Conservation (phyloP, 192 early-diverging fungal species). For the Entomortierella lignicola region DNA sequence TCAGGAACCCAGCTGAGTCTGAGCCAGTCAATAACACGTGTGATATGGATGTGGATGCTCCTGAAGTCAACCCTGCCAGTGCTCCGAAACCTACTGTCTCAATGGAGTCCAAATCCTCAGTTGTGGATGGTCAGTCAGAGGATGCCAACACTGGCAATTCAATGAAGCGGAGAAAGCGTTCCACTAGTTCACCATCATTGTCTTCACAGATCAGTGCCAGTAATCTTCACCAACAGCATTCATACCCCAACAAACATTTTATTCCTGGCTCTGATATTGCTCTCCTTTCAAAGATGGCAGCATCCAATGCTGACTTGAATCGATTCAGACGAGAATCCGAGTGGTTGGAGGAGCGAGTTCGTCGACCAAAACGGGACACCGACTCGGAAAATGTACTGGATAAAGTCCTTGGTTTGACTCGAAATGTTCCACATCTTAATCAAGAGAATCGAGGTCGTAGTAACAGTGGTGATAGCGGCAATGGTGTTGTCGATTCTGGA, state of each 20-base stretch:
- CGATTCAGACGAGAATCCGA: slow-evolving; percentile 39
- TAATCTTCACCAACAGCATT: background rate
- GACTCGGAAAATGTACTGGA: slow-evolving; percentile 25
- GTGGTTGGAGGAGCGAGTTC: slow-evolving; percentile 44
- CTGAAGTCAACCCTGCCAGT: background rate
- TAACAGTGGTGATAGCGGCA: background rate
- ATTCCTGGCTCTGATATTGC: slow-evolving; percentile 43
- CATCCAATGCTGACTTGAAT: slow-evolving; percentile 32
- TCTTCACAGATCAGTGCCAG: background rate
- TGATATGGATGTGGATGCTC: slow-evolving; percentile 15
- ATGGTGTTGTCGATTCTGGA: background rate
- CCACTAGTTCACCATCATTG: slow-evolving; percentile 2
- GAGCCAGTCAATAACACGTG: background rate
- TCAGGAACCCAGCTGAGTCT: background rate
- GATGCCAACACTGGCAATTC: background rate
- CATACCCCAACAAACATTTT: slow-evolving; percentile 21
- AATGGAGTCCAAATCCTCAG: background rate
- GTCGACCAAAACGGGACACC: slow-evolving; percentile 10
- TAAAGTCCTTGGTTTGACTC: slow-evolving; percentile 33
- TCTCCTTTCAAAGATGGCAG: slow-evolving; percentile 42
- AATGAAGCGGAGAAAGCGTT: slow-evolving; percentile 1
- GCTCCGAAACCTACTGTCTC: background rate
- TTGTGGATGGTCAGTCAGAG: background rate
- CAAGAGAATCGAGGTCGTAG: background rate
- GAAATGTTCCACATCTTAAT: slow-evolving; percentile 6